Percentiles rank a stretch among this genome's conserved stretches.
phyloP scores from a whole-genome alignment of 2,329 filamentous ascomycete genomes.

The Botryotinia narcissicola region DNA sequence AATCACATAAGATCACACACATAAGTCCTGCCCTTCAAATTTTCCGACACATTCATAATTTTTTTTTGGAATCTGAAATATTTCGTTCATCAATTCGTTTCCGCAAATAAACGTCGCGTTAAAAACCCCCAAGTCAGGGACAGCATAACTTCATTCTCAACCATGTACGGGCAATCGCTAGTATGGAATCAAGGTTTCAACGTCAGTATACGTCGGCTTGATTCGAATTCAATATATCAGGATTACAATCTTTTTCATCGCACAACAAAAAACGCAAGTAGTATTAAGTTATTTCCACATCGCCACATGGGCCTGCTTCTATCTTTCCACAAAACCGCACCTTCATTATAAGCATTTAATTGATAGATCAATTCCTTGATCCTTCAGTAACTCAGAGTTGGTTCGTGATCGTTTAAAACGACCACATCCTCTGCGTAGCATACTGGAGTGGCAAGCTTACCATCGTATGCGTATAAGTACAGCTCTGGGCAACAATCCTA shows the following conservation, averaged over 20 bases:
- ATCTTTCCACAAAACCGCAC: neutral
- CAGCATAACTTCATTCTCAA: neutral
- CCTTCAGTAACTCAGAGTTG: too few relatives aligned
- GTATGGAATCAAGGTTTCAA: neutral
- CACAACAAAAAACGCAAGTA: neutral
- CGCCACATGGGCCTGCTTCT: neutral
- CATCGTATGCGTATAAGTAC: neutral
- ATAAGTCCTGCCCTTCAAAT: neutral
- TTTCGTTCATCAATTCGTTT: neutral
- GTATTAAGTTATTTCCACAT: neutral
- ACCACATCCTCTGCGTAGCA: neutral
- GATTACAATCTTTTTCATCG: neutral
- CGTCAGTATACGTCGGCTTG: neutral
- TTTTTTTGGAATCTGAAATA: neutral
- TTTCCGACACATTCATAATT: rapidly evolving
- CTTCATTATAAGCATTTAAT: too few relatives aligned
- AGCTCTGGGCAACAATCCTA: neutral
- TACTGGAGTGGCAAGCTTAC: neutral
- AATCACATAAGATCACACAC: neutral
- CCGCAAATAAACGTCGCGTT: neutral
- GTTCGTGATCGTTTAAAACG: too few relatives aligned
- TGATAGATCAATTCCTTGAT: too few relatives aligned
- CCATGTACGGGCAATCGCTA: neutral
- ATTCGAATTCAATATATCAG: neutral
- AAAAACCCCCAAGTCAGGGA: neutral